phyloP scores from a whole-genome alignment of 192 early-diverging fungal genomes.

The Linnemannia elongata region DNA sequence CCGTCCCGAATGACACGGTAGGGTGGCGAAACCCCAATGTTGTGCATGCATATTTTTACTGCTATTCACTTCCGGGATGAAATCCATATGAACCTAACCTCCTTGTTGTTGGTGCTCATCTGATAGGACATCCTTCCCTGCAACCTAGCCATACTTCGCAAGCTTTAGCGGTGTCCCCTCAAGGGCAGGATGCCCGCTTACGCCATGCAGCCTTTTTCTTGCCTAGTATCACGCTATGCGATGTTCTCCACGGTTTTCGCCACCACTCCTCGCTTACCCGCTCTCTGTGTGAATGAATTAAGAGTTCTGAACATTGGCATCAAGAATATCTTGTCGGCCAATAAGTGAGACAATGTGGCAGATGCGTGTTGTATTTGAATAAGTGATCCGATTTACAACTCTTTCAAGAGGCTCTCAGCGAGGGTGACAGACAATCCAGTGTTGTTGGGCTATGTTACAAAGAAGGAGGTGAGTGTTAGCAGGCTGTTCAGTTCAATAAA shows the following conservation, averaged over 20 bases:
- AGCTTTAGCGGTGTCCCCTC: too few relatives aligned
- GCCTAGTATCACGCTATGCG: too few relatives aligned
- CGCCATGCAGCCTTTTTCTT: too few relatives aligned
- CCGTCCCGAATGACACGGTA: neutral
- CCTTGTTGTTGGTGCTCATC: neutral
- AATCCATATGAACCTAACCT: neutral
- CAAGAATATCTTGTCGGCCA: too few relatives aligned
- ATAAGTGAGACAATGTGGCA: too few relatives aligned
- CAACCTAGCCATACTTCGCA: neutral
- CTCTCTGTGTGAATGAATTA: too few relatives aligned
- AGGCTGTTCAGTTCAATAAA: too few relatives aligned
- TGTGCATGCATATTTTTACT: neutral
- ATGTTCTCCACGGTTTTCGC: too few relatives aligned
- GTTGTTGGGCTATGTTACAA: constrained; percentile 60
- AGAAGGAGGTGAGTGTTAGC: neutral
- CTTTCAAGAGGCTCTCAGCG: constrained; percentile 61
- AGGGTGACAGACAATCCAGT: constrained; percentile 64
- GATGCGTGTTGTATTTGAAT: neutral
- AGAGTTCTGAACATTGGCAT: too few relatives aligned
- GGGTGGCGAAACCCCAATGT: neutral
- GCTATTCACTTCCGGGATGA: too few relatives aligned
- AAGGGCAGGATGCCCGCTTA: too few relatives aligned
- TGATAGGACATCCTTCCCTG: neutral
- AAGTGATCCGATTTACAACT: constrained; percentile 30
- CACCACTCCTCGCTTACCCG: too few relatives aligned